Evolutionary conservation across 2,329 filamentous ascomycete genomes (phyloP), one percentile per base, ranked within the genome.

Genomic region (Alternaria viburni): DNA sequence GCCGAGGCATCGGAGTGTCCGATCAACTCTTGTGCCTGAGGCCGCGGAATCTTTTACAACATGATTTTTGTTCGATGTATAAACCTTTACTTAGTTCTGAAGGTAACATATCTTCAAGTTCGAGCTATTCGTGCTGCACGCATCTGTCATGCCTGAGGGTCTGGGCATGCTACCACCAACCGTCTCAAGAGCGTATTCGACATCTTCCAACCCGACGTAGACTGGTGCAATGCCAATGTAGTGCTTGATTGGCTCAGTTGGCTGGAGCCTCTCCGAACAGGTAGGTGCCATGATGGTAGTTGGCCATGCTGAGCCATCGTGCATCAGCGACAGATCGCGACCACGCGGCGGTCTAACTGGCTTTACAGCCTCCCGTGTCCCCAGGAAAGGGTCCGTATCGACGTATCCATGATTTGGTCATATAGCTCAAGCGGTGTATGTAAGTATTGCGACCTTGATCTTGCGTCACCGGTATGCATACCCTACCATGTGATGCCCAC

Each of bases 381-480:
- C n/a, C 15, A 0, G 1, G 1, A 2, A n/a, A 0, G 1, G 15
- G 4, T 41, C 15, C 15, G 32, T n/a, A n/a, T n/a, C 0, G 15
- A 2, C 32, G 8, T 41, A 6, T 10, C 15, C 1, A 17, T 41
- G 32, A 1, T 1, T 41, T 2, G 32, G 15, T 2, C 9, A 41
- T 17, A 17, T 41, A 9, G 1, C 0, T 2, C 32, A 41, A 41
- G 36, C 5, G 36, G 2, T 17, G 8, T 17, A 41, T 17, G 8
- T 17, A 41, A 41, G 0, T 0, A 41, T 41, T 17, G 36, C 36
- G 36, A 17, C 32, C 0, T 17, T 41, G 32, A 0, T 9, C 1
- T 41, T 17, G 15, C 0, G 5, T n/a, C 32, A 17, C 15, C 7
- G 4, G 32, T 10, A 17, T 41, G 15, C 32, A 41, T 1, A 2